A percentile compares a stretch with the other conserved stretches of the same genome.
Evolutionary conservation across 148 eudicot genomes (phyloP).

Genomic region (Vaccinium corymbosum): DNA sequence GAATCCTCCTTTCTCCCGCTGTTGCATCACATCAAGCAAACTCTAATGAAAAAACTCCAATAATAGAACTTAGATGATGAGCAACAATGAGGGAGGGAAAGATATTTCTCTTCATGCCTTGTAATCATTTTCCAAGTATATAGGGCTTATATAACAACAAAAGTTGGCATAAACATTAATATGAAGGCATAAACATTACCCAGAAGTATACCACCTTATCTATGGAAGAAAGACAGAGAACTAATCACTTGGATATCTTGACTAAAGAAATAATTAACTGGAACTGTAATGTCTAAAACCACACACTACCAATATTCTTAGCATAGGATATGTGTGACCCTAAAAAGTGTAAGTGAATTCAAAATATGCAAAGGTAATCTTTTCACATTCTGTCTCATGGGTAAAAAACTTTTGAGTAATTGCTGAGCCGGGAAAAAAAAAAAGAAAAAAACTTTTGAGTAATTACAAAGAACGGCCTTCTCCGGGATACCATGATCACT

Average conservation of each 20-base stretch:
- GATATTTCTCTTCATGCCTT: too few relatives aligned
- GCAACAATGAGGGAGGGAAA: too few relatives aligned
- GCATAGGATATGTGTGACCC: not conserved
- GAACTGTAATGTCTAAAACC: not conserved
- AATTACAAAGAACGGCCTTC: not conserved
- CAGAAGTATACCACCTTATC: not conserved
- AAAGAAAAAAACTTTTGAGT: not conserved
- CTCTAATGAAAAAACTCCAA: not conserved
- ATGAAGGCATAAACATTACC: not conserved
- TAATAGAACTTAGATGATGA: not conserved
- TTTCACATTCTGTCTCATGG: not conserved
- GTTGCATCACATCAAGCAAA: too few relatives aligned
- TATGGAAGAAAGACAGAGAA: not conserved
- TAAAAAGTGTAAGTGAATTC: too few relatives aligned
- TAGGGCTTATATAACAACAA: too few relatives aligned
- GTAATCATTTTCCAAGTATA: too few relatives aligned
- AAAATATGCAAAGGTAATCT: not conserved
- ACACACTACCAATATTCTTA: not conserved
- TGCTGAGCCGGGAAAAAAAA: not conserved
- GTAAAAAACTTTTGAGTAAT: not conserved
- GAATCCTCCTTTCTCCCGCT: too few relatives aligned
- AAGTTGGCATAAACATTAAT: not conserved
- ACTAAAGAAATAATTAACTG: too few relatives aligned
- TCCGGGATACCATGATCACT: not conserved
- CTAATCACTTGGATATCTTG: too few relatives aligned